These are phyloP conservation scores for Kuraishia ogatae DNA, from an alignment of 805 yeast species.

Conservation along the genomic window DNA sequence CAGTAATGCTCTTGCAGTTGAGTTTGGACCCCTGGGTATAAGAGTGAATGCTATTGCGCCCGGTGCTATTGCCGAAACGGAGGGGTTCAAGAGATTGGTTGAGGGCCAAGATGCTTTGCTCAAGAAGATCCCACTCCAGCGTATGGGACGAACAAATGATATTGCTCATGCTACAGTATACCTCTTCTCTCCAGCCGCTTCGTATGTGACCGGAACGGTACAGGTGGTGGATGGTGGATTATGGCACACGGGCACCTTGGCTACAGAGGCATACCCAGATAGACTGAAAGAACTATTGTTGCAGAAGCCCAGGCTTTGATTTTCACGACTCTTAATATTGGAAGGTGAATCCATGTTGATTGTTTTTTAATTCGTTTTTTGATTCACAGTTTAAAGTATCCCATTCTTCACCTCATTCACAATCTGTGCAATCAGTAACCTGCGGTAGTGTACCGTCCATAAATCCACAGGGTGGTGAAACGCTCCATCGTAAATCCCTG, in stretches of 20 bases:
- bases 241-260: conserved; percentile 65
- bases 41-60: conserved; percentile 85
- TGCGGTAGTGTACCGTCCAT: not conserved
- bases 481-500: not conserved
- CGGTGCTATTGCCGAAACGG: conserved; percentile 82
- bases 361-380: too few relatives aligned
- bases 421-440: too few relatives aligned
- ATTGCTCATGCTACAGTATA: conserved; percentile 84
- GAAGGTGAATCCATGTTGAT: not conserved
- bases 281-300: not conserved
- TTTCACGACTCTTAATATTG: not conserved
- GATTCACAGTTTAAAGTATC: too few relatives aligned
- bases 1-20: conserved; percentile 78
- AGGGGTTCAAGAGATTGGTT: conserved; percentile 66
- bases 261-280: not conserved
- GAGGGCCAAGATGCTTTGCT: conserved; percentile 30
- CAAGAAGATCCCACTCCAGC: conserved; percentile 52
- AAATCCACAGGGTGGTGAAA: not conserved
- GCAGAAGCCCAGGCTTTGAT: not conserved
- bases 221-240: conserved; percentile 85
- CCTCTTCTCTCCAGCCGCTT: conserved; percentile 76
- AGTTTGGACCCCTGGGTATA: conserved; percentile 84
- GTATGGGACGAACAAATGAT: conserved; percentile 64
- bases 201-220: conserved; percentile 68
- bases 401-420: too few relatives aligned